These are phyloP conservation scores for Claviceps maximensis DNA, from an alignment of 2,329 filamentous ascomycete genomes.

Conservation along the genomic window DNA sequence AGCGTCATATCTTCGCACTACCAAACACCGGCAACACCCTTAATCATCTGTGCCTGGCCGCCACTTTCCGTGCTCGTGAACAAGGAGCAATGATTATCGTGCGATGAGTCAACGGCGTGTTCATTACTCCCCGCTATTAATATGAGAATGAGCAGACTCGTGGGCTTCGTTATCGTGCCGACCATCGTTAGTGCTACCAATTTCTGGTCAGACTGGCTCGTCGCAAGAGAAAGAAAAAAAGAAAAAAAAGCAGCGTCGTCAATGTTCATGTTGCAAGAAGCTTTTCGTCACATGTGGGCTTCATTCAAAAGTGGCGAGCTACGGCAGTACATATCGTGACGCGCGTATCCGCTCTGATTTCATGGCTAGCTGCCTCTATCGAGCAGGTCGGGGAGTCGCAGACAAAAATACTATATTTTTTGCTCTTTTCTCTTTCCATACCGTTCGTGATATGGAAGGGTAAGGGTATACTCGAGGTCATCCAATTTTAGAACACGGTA, in stretches of 20 bases:
- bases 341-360: not conserved
- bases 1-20: slow-evolving; percentile 3
- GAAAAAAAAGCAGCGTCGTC: not conserved
- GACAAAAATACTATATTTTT: too few species aligned
- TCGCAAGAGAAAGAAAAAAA: not conserved
- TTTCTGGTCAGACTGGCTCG: not conserved
- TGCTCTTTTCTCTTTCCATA: too few species aligned
- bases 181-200: not conserved
- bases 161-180: not conserved
- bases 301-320: not conserved
- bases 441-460: too few species aligned
- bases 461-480: too few species aligned
- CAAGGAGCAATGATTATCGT: not conserved
- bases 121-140: not conserved
- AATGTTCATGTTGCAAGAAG: not conserved
- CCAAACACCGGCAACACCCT: not conserved
- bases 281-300: not conserved
- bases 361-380: not conserved
- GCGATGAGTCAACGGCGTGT: not conserved
- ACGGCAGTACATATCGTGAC: not conserved
- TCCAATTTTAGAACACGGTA: too few species aligned
- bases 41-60: not conserved
- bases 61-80: not conserved
- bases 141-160: not conserved
- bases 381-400: not conserved